These are phyloP conservation scores for Apiotrichum akiyoshidainum DNA, from an alignment of 1,284 basidiomycete genomes.

Conservation along the genomic window DNA sequence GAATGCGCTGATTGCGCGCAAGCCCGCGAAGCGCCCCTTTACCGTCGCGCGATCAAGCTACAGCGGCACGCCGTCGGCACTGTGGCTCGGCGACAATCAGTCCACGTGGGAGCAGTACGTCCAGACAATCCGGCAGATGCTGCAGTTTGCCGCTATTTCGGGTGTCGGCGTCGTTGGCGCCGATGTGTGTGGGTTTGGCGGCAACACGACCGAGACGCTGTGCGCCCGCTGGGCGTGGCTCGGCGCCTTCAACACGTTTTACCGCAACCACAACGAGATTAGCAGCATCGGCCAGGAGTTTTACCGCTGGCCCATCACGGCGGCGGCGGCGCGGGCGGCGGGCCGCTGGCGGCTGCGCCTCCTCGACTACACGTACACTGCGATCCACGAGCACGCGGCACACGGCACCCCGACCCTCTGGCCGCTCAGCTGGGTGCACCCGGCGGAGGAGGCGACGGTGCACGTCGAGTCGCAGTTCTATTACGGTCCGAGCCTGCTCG, in stretches of 20 bases:
- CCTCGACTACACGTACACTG: conserved; percentile 68
- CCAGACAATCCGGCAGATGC: conserved; percentile 16
- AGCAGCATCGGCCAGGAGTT: conserved; percentile 59
- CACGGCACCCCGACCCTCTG: conserved; percentile 58
- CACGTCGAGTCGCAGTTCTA: conserved; percentile 66
- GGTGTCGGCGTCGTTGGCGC: conserved; percentile 62
- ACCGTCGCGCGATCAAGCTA: conserved; percentile 71
- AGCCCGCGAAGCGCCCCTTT: conserved; percentile 61
- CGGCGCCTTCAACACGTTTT: conserved; percentile 53
- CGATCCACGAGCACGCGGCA: conserved; percentile 59
- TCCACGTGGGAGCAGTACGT: conserved; percentile 50
- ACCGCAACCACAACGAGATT: conserved; percentile 43
- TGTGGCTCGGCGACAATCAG: conserved; percentile 68
- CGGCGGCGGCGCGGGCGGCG: conserved; percentile 64
- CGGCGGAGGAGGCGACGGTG: conserved; percentile 65
- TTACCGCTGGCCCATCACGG: conserved; percentile 70
- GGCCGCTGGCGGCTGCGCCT: conserved; percentile 58
- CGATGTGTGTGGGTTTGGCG: conserved; percentile 59
- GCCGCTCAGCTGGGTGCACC: conserved; percentile 68
- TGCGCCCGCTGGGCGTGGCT: conserved; percentile 64
- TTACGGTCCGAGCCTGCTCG: conserved; percentile 64
- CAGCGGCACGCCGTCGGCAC: conserved; percentile 60
- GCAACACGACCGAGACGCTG: conserved; percentile 73
- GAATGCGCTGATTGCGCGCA: conserved; percentile 60
- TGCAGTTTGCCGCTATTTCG: conserved; percentile 17